Evolutionary conservation across 2,329 filamentous ascomycete species (phyloP), one percentile per base, ranked within the genome.

Genomic region (Mollisiaceae sp.): DNA sequence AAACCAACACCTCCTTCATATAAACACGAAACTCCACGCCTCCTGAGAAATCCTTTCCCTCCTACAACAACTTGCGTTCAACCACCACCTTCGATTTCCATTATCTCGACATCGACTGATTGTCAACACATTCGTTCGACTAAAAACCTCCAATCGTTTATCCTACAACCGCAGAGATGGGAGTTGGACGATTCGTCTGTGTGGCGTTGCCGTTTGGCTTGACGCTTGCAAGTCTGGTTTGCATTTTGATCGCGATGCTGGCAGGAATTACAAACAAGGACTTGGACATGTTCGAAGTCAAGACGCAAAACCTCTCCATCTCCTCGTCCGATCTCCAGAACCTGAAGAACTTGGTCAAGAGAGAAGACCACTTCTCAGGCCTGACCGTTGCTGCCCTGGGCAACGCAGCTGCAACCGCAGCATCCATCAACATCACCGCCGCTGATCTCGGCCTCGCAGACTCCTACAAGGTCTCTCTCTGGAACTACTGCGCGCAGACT

Each of bases 191-290:
- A 76, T 87, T 94, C 74, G 82, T 91, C 78, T 97, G 93, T 81
- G 95, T 98, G 80, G 86, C 91, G 79, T 82, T 93, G 82, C 94
- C 94, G 67, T 93, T 97, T 80, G 82, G 87, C 70, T 85, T 97
- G 75, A 94, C 92, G 22, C 80, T 95, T 73, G 91, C 85, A 69
- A 90, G 91, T 65, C 83, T 97, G 74, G 81, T 95, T 73, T 91
- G 90, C 72, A 79, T 90, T 69, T 79, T 89, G 67, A 80, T 88
- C 56, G 85, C 82, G 18, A 82, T 83, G 55, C 81, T 88, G 59
- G 81, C 82, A 35, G 86, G 85, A 64, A 80, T 89, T 43, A 78
- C 82, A 64, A 82, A 85, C 80, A 85, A 86, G 76, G 79, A 77
- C 70, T 77, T 88, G 43, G 85, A 84, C 77, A 78, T 89, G 72